phyloP scores from a whole-genome alignment of 352 stramenopile genomes.

The Pythium grandisporangium region DNA sequence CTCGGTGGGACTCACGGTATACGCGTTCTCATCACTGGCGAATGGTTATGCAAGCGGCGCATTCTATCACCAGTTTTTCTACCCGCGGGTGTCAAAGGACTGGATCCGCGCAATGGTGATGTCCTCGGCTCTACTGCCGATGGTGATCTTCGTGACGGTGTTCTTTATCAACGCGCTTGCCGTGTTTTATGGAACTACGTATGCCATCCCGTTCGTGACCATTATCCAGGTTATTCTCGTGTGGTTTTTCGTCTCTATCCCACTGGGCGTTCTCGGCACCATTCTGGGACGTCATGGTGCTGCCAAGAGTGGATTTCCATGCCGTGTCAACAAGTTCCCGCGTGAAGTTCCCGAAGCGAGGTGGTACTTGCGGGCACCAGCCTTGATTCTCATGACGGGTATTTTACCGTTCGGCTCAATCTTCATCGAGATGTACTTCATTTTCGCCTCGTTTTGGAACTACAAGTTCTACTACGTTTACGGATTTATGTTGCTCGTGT shows the following conservation, averaged over 20 bases:
- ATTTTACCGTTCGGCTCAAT: conserved; percentile 98
- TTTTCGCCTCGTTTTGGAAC: conserved; percentile 99
- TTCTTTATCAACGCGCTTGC: conserved; percentile 87
- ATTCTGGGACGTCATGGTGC: conserved; percentile 93
- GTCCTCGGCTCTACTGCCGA: conserved; percentile 63
- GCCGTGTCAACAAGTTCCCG: conserved; percentile 96
- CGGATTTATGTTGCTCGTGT: conserved; percentile 98
- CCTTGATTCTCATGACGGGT: conserved; percentile 93
- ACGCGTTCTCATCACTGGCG: conserved; percentile 88
- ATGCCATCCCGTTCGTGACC: conserved; percentile 79
- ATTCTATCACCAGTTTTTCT: conserved; percentile 90
- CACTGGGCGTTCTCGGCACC: conserved; percentile 94
- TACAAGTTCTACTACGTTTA: conserved; percentile 99
- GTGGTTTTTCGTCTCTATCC: conserved; percentile 97
- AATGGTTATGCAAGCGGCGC: conserved; percentile 87
- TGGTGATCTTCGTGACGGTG: conserved; percentile 73
- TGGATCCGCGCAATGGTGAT: conserved; percentile 88
- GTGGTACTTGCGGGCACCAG: conserved; percentile 70
- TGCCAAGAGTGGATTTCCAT: conserved; percentile 81
- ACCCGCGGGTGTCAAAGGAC: conserved; percentile 84
- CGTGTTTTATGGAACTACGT: conserved; percentile 76
- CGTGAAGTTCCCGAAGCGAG: conserved; percentile 73
- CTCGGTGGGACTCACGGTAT: conserved; percentile 92
- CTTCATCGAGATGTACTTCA: conserved; percentile 99
- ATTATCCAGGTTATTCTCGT: conserved; percentile 92